Conservation (phyloP, 805 yeast species). For the Schizosaccharomyces octosporus region DNA sequence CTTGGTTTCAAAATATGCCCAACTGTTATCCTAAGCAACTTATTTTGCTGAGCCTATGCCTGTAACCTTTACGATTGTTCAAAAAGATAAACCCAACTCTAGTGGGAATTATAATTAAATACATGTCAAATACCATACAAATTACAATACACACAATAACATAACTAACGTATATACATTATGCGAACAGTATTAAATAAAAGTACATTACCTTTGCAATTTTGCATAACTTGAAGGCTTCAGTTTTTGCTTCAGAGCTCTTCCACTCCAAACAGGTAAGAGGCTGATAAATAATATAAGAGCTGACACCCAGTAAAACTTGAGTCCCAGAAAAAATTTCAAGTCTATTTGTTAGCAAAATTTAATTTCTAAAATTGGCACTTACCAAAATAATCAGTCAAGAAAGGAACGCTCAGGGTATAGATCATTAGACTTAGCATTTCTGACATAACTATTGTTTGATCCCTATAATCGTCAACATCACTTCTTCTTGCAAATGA, state of each 20-base stretch:
- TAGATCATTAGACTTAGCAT: slow-evolving; percentile 42
- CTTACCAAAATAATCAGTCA: slow-evolving; percentile 46
- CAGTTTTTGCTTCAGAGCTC: not conserved
- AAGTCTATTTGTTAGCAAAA: slow-evolving; percentile 16
- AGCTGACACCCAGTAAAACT: slow-evolving; percentile 44
- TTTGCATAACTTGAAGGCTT: not conserved
- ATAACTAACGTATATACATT: not conserved
- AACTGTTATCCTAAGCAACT: too few relatives aligned
- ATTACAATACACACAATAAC: not conserved
- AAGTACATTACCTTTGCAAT: not conserved
- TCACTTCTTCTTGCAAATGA: not conserved
- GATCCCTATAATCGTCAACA: slow-evolving; percentile 15
- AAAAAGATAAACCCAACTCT: too few relatives aligned
- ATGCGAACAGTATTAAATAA: not conserved
- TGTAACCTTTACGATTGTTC: too few relatives aligned
- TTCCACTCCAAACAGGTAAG: slow-evolving; percentile 53
- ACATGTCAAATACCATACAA: not conserved
- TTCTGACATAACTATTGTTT: slow-evolving; percentile 47
- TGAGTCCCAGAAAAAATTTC: slow-evolving; percentile 14
- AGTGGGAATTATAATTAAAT: too few relatives aligned
- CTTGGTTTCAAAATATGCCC: too few relatives aligned
- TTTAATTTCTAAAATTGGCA: not conserved
- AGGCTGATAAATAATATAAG: slow-evolving; percentile 45
- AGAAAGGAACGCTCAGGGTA: slow-evolving; percentile 55
- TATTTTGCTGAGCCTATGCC: too few relatives aligned